Conservation (phyloP, 305 asterid species). For the Salvia sclarea region DNA sequence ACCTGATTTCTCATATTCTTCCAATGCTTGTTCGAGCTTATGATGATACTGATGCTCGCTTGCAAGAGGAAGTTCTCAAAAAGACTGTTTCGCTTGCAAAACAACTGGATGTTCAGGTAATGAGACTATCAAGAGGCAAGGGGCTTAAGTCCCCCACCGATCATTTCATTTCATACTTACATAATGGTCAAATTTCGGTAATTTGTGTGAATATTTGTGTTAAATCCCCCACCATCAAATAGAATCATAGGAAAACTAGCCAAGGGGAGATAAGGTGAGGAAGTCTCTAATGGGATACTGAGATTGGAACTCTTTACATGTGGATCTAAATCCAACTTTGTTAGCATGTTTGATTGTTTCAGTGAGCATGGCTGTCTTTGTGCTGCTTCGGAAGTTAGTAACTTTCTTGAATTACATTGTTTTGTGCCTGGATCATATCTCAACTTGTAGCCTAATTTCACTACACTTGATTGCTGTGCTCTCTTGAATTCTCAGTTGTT, state of each 20-base stretch:
- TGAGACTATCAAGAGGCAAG: no score
- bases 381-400: background rate
- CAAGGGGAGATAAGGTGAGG: background rate
- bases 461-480: background rate
- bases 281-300: background rate
- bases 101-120: constrained; percentile 89
- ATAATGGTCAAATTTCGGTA: no score
- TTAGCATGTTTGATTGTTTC: background rate
- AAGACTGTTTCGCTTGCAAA: constrained; percentile 77
- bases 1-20: constrained; percentile 74
- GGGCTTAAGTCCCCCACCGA: no score
- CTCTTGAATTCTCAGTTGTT: background rate
- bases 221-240: no score
- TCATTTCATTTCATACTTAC: no score
- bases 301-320: background rate
- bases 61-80: constrained; percentile 98
- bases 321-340: background rate
- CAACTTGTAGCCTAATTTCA: background rate
- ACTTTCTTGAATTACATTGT: background rate
- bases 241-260: no score
- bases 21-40: constrained; percentile 96
- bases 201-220: no score
- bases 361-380: background rate
- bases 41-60: constrained; percentile 89
- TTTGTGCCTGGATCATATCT: background rate